A percentile compares a stretch with the other conserved stretches of the same genome.
Conservation (phyloP, 1,284 basidiomycete genomes). For the Phellopilus nigrolimitatus region DNA sequence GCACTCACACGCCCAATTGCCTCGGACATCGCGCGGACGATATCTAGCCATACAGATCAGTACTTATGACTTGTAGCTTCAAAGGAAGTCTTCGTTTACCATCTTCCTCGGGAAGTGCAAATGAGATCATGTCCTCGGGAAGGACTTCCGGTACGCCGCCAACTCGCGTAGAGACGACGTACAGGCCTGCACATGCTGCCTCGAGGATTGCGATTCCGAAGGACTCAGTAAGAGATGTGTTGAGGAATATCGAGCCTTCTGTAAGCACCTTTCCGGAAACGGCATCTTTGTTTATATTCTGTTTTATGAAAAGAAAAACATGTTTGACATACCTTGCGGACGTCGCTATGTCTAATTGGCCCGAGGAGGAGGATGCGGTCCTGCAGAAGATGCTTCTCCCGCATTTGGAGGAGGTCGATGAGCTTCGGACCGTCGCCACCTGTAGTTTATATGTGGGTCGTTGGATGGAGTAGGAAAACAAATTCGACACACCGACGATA, state of each 20-base stretch:
- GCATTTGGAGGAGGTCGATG: constrained; percentile 93
- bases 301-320: neutral
- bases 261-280: constrained; percentile 60
- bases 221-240: constrained; percentile 93
- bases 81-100: constrained; percentile 35
- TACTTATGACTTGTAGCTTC: too few relatives aligned
- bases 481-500: constrained; percentile 62
- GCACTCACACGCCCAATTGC: constrained; percentile 70
- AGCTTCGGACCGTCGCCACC: constrained; percentile 95
- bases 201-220: constrained; percentile 97
- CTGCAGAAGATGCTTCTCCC: constrained; percentile 85
- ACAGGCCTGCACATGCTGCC: constrained; percentile 91
- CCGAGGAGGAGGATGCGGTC: constrained; percentile 90
- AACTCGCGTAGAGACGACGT: constrained; percentile 91
- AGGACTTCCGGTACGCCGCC: constrained; percentile 96
- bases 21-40: constrained; percentile 77
- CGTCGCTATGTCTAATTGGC: constrained; percentile 74
- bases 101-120: constrained; percentile 85
- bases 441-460: constrained; percentile 26
- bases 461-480: neutral
- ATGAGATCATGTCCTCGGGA: constrained; percentile 90
- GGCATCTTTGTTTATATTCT: neutral
- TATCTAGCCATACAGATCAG: too few relatives aligned
- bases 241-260: constrained; percentile 88
- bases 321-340: constrained; percentile 58